Conservation (phyloP, 192 early-diverging fungal species). For the Kickxella alabastrina region DNA sequence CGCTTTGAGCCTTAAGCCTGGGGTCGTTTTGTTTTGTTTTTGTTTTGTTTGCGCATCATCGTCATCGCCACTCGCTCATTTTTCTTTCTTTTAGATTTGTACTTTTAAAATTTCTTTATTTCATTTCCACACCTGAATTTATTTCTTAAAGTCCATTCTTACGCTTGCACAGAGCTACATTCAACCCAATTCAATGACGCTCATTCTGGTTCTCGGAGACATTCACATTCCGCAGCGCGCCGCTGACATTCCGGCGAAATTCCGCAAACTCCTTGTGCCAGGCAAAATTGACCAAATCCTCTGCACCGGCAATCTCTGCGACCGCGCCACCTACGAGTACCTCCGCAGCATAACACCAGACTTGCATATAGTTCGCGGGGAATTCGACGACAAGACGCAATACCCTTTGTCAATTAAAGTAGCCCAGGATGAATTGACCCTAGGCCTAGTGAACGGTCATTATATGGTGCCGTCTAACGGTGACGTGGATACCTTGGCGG, state of each 20-base stretch:
- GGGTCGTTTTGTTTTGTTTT: slow-evolving; percentile 1
- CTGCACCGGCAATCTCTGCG: slow-evolving; percentile 84
- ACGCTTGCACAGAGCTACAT: too few relatives aligned
- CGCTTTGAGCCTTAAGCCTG: too few relatives aligned
- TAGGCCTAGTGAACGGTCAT: slow-evolving; percentile 87
- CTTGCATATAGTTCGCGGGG: slow-evolving; percentile 73
- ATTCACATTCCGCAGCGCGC: slow-evolving; percentile 92
- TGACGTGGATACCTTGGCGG: slow-evolving; percentile 66
- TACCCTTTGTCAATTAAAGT: slow-evolving; percentile 68
- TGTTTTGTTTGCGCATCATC: background rate
- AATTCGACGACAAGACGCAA: slow-evolving; percentile 66
- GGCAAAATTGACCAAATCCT: slow-evolving; percentile 97
- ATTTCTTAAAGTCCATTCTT: too few relatives aligned
- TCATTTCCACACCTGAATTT: too few relatives aligned
- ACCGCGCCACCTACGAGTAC: slow-evolving; percentile 83
- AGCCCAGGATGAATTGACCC: slow-evolving; percentile 56
- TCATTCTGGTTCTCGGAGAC: slow-evolving; percentile 89
- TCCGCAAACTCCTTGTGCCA: slow-evolving; percentile 87
- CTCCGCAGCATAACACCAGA: slow-evolving; percentile 76
- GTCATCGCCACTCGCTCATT: too few relatives aligned
- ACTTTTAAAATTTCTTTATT: background rate
- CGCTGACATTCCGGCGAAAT: slow-evolving; percentile 83
- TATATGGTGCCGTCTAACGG: slow-evolving; percentile 61
- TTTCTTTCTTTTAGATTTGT: too few relatives aligned
- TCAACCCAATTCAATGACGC: too few relatives aligned